phyloP scores from a whole-genome alignment of 129 eudicot species.

The Arctium lappa region DNA sequence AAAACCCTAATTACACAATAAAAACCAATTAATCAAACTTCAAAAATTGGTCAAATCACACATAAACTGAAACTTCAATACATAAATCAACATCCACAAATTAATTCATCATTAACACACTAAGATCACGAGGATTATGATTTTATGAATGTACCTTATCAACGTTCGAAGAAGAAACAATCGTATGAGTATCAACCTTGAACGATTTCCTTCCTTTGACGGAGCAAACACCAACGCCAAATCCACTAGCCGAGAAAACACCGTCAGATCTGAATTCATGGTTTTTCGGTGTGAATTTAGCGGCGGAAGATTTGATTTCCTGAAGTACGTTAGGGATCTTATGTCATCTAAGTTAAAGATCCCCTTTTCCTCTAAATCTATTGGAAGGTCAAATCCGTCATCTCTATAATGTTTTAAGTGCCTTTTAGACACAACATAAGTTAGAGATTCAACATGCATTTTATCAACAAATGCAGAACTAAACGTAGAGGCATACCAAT shows the following conservation, averaged over 20 bases:
- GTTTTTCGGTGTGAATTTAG: background rate
- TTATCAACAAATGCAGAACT: no score
- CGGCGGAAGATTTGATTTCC: constrained; percentile 33
- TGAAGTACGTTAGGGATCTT: constrained; percentile 63
- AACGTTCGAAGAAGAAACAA: constrained; percentile 44
- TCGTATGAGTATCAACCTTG: constrained; percentile 81
- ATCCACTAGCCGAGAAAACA: constrained; percentile 37
- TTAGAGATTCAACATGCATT: no score
- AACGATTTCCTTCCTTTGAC: constrained; percentile 78
- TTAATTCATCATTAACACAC: background rate
- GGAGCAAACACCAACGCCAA: constrained; percentile 68
- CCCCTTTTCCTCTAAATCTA: constrained; percentile 21
- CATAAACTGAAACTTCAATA: background rate
- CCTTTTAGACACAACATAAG: constrained; percentile 4
- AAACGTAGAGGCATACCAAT: constrained; percentile 1
- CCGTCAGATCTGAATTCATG: constrained; percentile 21
- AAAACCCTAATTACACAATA: constrained; percentile 44
- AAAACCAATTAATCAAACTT: constrained; percentile 6
- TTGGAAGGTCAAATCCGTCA: constrained; percentile 14
- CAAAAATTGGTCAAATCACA: background rate
- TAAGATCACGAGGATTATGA: background rate
- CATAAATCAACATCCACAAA: background rate
- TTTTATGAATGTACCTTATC: constrained; percentile 37
- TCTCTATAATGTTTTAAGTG: constrained; percentile 12
- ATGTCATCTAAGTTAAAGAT: constrained; percentile 13